Evolutionary conservation across 1,284 basidiomycete genomes (phyloP).

Genomic region (Takashimella koratensis): DNA sequence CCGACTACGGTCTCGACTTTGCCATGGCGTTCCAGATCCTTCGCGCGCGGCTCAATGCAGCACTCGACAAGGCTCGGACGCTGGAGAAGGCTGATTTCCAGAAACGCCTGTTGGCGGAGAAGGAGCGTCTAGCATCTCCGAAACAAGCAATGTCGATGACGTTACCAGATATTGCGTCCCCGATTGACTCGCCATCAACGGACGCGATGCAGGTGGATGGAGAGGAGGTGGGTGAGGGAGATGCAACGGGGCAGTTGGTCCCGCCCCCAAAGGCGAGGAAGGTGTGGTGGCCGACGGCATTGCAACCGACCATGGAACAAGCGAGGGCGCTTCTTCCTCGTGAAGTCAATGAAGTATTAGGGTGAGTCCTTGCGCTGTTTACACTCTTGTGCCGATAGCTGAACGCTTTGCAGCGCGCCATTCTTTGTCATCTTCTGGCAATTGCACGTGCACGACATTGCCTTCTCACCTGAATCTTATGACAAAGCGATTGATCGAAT

Average conservation of each 20-base stretch:
- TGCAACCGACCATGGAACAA: conserved; percentile 31
- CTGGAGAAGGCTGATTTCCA: conserved; percentile 56
- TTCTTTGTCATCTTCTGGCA: conserved; percentile 97
- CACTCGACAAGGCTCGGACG: conserved; percentile 29
- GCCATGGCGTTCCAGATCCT: conserved; percentile 88
- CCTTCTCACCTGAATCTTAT: conserved; percentile 57
- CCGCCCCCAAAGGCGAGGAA: conserved; percentile 3
- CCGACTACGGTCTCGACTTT: conserved; percentile 70
- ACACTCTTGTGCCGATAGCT: background rate
- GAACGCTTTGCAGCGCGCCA: conserved; percentile 58
- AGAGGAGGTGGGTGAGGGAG: background rate
- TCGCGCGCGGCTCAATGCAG: conserved; percentile 69
- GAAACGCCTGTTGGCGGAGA: conserved; percentile 65
- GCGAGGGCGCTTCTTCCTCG: conserved; percentile 8
- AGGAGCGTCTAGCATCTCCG: conserved; percentile 14
- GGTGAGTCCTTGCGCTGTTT: conserved; percentile 7
- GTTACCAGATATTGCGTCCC: conserved; percentile 1
- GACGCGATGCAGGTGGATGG: conserved; percentile 40
- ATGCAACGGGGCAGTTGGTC: conserved; percentile 7
- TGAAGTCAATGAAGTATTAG: conserved; percentile 28
- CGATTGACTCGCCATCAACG: conserved; percentile 35
- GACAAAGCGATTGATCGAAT: conserved; percentile 47
- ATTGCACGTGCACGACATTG: conserved; percentile 79
- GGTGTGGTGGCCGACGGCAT: conserved; percentile 32
- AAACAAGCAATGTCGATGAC: conserved; percentile 7